Evolutionary conservation across 257 asterid species (phyloP).

Genomic region (Striga asiatica): DNA sequence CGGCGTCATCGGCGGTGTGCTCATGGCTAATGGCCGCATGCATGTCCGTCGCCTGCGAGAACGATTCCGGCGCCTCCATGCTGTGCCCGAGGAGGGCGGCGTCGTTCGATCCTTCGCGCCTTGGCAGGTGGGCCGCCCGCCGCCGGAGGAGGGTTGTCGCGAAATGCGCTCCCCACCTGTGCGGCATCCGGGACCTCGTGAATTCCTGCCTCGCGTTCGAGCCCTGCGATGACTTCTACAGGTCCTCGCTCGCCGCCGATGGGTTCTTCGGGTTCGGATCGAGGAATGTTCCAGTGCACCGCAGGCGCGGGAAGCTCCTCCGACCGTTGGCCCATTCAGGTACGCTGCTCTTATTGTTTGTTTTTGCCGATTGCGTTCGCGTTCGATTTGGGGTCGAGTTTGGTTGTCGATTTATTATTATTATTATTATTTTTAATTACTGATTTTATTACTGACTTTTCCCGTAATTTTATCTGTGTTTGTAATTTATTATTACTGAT

Average conservation of each 20-base stretch:
- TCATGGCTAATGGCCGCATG: constrained; percentile 81
- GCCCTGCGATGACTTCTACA: constrained; percentile 45
- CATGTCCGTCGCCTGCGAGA: constrained; percentile 73
- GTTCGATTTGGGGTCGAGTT: neutral
- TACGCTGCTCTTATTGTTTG: constrained; percentile 15
- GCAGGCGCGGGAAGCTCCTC: constrained; percentile 31
- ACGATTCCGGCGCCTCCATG: constrained; percentile 32
- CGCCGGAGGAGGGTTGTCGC: constrained; percentile 31
- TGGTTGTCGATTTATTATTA: neutral
- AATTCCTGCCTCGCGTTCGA: constrained; percentile 39
- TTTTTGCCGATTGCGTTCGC: too few species aligned
- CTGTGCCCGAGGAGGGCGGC: constrained; percentile 15
- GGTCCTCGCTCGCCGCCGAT: constrained; percentile 24
- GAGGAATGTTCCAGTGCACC: constrained; percentile 28
- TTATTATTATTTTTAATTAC: neutral
- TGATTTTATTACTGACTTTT: too few species aligned
- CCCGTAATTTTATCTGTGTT: neutral
- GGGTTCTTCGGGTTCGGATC: constrained; percentile 34
- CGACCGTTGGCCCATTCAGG: constrained; percentile 27
- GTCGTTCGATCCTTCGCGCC: constrained; percentile 20
- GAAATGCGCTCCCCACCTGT: constrained; percentile 26
- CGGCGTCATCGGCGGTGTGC: constrained; percentile 53
- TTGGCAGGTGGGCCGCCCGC: constrained; percentile 39
- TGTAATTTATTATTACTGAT: neutral
- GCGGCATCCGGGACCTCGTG: constrained; percentile 37